A percentile compares a stretch with the other conserved stretches of the same genome.
phyloP scores from a whole-genome alignment of 2,329 filamentous ascomycete genomes.

The Monosporascus sp. region DNA sequence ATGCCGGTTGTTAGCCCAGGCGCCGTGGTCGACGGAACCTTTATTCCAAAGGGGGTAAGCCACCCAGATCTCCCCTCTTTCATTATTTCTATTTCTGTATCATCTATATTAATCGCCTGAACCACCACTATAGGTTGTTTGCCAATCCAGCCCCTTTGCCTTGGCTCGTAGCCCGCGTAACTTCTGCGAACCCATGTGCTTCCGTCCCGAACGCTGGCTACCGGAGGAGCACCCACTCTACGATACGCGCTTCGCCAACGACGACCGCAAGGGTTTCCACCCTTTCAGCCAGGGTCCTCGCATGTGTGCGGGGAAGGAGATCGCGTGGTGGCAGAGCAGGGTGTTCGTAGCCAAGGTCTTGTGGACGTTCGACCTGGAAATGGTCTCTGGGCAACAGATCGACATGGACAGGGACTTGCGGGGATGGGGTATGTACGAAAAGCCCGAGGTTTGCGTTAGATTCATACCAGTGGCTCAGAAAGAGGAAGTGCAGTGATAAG shows the following conservation, averaged over 20 bases:
- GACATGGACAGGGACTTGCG: constrained; percentile 12
- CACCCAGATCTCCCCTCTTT: too few species aligned
- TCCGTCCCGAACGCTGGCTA: constrained; percentile 12
- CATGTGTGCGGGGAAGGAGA: constrained; percentile 10
- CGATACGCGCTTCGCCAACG: constrained; percentile 4
- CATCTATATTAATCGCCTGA: background rate
- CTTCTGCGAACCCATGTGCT: constrained; percentile 7
- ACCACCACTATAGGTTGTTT: background rate
- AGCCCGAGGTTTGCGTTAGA: constrained; percentile 10
- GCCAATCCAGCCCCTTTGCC: background rate
- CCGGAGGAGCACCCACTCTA: constrained; percentile 6
- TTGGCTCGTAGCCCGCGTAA: constrained; percentile 2
- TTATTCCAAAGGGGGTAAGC: constrained; percentile 13
- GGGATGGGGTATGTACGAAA: constrained; percentile 8
- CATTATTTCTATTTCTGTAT: background rate
- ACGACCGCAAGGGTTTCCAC: constrained; percentile 4
- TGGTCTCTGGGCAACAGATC: constrained; percentile 4
- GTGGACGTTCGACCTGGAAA: constrained; percentile 15
- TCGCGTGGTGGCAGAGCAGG: constrained; percentile 14
- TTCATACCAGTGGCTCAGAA: constrained; percentile 1
- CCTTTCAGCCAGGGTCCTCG: constrained; percentile 11
- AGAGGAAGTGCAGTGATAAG: too few species aligned
- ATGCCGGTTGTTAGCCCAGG: constrained; percentile 11
- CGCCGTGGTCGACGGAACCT: constrained; percentile 9
- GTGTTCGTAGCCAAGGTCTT: constrained; percentile 17